These are phyloP conservation scores for Citrus glauca DNA, from an alignment of 345 rosid genomes.

Conservation along the genomic window DNA sequence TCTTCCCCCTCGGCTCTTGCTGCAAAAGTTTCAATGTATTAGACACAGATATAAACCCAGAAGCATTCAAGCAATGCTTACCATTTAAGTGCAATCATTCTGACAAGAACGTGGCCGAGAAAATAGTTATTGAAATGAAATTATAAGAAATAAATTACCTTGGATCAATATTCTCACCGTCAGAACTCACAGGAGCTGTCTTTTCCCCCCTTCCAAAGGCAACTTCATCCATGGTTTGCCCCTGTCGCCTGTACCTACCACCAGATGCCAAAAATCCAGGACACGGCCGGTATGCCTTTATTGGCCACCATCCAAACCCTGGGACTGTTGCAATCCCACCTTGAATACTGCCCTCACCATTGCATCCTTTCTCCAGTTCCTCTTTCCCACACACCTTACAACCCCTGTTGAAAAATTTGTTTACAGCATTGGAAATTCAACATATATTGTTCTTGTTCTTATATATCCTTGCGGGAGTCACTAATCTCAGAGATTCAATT, in stretches of 20 bases:
- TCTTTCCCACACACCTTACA: constrained; percentile 81
- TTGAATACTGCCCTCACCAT: constrained; percentile 93
- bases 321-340: constrained; percentile 94
- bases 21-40: constrained; percentile 14
- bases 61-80: background rate
- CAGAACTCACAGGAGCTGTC: constrained; percentile 9
- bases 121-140: background rate
- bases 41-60: background rate
- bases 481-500: background rate
- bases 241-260: constrained; percentile 67
- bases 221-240: constrained; percentile 96
- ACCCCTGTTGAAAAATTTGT: constrained; percentile 38
- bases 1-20: constrained; percentile 32
- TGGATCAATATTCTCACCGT: constrained; percentile 20
- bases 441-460: background rate
- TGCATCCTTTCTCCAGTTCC: constrained; percentile 82
- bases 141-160: constrained; percentile 26
- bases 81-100: background rate
- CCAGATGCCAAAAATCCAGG: constrained; percentile 86
- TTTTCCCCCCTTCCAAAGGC: constrained; percentile 51
- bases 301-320: constrained; percentile 99
- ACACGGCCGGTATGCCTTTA: constrained; percentile 93
- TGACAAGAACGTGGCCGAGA: too few relatives aligned
- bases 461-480: background rate
- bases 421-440: background rate